A percentile compares a stretch with the other conserved stretches of the same genome.
Conservation (phyloP, 495 filamentous ascomycete species). For the Aspergillus sclerotiicarbonarius region DNA sequence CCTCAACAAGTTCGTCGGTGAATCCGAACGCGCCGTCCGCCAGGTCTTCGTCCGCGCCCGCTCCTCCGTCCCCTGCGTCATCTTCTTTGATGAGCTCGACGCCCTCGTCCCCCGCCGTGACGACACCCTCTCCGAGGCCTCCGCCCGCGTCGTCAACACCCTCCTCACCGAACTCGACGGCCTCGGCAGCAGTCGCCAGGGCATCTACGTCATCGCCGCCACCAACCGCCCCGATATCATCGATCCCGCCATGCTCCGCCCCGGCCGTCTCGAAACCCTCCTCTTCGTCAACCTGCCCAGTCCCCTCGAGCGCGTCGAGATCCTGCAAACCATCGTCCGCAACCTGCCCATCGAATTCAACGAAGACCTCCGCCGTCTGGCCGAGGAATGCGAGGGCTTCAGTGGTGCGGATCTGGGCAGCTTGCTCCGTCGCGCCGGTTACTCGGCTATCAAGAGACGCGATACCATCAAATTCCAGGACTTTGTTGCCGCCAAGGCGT, state of each 20-base stretch:
- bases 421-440: constrained; percentile 71
- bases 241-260: constrained; percentile 90
- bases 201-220: constrained; percentile 93
- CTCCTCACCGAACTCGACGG: constrained; percentile 96
- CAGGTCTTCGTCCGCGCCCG: constrained; percentile 90
- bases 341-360: constrained; percentile 56
- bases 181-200: constrained; percentile 66
- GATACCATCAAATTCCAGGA: constrained; percentile 65
- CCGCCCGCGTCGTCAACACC: constrained; percentile 89
- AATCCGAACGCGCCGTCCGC: constrained; percentile 88
- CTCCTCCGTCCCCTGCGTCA: constrained; percentile 82
- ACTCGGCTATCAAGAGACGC: constrained; percentile 66
- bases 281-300: constrained; percentile 89
- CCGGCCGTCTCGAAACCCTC: constrained; percentile 83
- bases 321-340: constrained; percentile 72
- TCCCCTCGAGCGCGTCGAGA: constrained; percentile 76
- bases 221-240: constrained; percentile 97
- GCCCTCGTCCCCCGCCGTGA: constrained; percentile 85
- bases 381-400: constrained; percentile 76
- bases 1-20: constrained; percentile 93
- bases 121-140: constrained; percentile 76
- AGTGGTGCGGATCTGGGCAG: constrained; percentile 87
- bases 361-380: constrained; percentile 54
- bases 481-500: constrained; percentile 69
- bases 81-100: constrained; percentile 98